Evolutionary conservation across 495 filamentous ascomycete species (phyloP), one percentile per base, ranked within the genome.

Genomic region (Annulohypoxylon moriforme): DNA sequence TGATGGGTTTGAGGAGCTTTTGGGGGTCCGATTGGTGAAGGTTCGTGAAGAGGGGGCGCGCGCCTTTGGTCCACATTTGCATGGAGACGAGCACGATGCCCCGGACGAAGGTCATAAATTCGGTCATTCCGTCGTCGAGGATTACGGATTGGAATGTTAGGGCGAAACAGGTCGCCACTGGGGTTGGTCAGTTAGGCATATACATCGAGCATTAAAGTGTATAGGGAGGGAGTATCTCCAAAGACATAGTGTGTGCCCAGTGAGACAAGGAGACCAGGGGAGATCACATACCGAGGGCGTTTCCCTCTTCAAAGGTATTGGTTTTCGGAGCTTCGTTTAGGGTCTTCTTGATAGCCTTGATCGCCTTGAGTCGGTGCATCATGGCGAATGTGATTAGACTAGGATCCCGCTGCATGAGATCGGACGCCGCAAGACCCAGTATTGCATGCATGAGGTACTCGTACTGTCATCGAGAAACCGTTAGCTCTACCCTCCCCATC

Each of bases 71-170:
- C 52, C 77, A 79, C 78, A 89, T 87, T 68, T 85, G 81, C 16
- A 80, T 75, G 3, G 84, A 83, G 5, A 91, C 82, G 9, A 89
- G 79, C 36, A 85, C 75, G 67, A 87, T 85, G 18, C 88, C 89
- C 27, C 88, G 81, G 38, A 88, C 83, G 76, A 90, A 90, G 10
- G 88, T 86, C 78, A 89, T 85, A 73, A 87, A 91, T 71, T 91
- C 88, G 27, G 80, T 76, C 60, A 90, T 79, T 11, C 89, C 88
- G 77, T 90, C 89, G 33, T 83, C 79, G 53, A 90, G 83, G 62
- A 85, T 78, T 47, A 85, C 82, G 0, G 86, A 86, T 72, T 90
- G 88, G 79, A 89, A 90, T 3, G 85, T 84, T 1, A 90, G 82
- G 0, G 86, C 83, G 66, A 87, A 86, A 67, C 86, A 88, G 1